These are phyloP conservation scores for Leccinum aurantiacum DNA, from an alignment of 768 basidiomycete genomes.

Conservation along the genomic window DNA sequence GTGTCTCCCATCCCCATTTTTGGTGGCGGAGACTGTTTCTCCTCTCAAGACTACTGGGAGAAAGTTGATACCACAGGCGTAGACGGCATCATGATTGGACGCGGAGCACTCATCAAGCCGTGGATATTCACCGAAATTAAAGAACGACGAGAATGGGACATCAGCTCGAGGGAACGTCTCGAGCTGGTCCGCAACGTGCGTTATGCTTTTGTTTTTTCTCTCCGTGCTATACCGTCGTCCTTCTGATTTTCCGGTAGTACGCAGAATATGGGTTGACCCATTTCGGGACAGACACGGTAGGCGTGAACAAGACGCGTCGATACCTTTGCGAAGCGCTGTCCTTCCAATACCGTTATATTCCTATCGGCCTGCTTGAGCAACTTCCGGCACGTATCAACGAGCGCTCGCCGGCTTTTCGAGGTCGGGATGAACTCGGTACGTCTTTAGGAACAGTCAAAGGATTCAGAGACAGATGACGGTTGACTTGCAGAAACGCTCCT, in stretches of 20 bases:
- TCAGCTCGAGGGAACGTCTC: conserved; percentile 79
- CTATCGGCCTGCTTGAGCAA: conserved; percentile 85
- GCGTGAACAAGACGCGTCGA: conserved; percentile 86
- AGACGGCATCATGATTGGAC: conserved; percentile 93
- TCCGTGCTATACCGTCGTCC: not conserved
- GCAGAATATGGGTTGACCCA: conserved; percentile 86
- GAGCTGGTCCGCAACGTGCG: conserved; percentile 74
- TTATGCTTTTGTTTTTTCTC: not conserved
- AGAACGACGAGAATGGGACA: conserved; percentile 92
- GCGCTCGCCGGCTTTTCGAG: conserved; percentile 82
- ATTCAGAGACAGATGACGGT: not conserved
- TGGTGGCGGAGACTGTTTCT: conserved; percentile 95
- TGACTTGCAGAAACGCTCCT: conserved; percentile 71
- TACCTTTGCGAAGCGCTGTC: conserved; percentile 95
- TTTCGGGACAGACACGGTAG: conserved; percentile 84
- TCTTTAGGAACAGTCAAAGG: conserved; percentile 3
- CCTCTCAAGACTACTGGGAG: conserved; percentile 78
- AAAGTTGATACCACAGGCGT: conserved; percentile 79
- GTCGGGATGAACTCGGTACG: conserved; percentile 85
- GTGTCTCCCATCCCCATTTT: conserved; percentile 91
- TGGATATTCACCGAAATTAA: conserved; percentile 97
- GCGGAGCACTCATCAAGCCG: conserved; percentile 94
- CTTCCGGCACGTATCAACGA: conserved; percentile 87
- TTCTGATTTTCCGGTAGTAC: conserved; percentile 48
- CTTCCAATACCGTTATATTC: conserved; percentile 95